A percentile compares a stretch with the other conserved stretches of the same genome.
These are phyloP conservation scores for Cordyceps cateniannulata DNA, from an alignment of 2,329 filamentous ascomycete species.

Conservation along the genomic window DNA sequence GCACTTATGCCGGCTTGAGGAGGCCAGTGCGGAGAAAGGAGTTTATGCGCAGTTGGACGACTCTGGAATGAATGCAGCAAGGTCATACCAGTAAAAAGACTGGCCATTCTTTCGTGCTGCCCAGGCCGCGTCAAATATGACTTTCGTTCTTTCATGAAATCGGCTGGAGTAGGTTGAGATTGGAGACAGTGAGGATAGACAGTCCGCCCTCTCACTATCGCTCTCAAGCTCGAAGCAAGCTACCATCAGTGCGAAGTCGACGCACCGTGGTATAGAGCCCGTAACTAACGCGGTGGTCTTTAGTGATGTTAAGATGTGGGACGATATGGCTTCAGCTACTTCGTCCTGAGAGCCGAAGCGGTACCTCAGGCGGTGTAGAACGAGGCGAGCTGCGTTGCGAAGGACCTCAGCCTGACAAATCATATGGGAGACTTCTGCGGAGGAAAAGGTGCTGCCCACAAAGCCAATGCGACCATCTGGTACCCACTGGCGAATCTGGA, in stretches of 20 bases:
- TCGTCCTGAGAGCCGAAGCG: slow-evolving; percentile 17
- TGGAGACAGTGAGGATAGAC: slow-evolving; percentile 11
- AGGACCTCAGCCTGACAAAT: slow-evolving; percentile 22
- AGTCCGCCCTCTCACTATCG: slow-evolving; percentile 9
- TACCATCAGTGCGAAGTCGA: slow-evolving; percentile 19
- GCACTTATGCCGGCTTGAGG: no score
- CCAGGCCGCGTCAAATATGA: background rate
- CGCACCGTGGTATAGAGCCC: slow-evolving; percentile 15
- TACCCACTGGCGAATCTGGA: slow-evolving; percentile 16
- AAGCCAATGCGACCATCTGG: slow-evolving; percentile 19
- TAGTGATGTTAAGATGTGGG: slow-evolving; percentile 19
- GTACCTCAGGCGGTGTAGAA: slow-evolving; percentile 20
- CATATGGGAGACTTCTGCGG: slow-evolving; percentile 22
- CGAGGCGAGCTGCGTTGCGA: slow-evolving; percentile 18
- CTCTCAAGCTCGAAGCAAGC: slow-evolving; percentile 21
- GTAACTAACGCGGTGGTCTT: slow-evolving; percentile 18
- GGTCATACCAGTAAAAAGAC: slow-evolving; percentile 3
- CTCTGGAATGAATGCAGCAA: background rate
- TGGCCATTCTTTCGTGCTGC: background rate
- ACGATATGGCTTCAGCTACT: slow-evolving; percentile 17
- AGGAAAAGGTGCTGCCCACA: slow-evolving; percentile 11
- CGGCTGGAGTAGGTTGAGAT: slow-evolving; percentile 13
- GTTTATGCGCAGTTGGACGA: no score
- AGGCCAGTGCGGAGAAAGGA: no score
- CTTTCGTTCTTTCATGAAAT: background rate